Base-by-base conservation (phyloP, 805 yeast genomes). In the Wickerhamomyces alni region DNA sequence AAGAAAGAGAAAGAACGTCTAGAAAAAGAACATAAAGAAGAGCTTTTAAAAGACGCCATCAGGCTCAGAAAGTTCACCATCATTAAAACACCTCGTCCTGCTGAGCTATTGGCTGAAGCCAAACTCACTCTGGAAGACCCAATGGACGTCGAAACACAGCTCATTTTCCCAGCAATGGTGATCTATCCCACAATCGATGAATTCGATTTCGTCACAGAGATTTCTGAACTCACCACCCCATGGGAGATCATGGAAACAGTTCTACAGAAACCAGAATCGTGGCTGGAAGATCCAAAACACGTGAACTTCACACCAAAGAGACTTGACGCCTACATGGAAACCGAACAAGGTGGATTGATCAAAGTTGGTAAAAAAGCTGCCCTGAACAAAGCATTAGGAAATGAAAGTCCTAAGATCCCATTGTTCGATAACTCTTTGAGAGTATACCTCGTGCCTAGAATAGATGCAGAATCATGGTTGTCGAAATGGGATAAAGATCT, bases 101-200 rank as follows among this genome's bases (percentile, higher is more conserved):
- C 80, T 0, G 85, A 76, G 29, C 50, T 77, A 32, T 61, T 84
- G 13, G 75, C 70, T 47, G 65, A 74, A 36, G 69, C 80, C 1
- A 67, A 69, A 36, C 52, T 82, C 9, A 68, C 69, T 43, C 63
- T 86, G 30, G 91, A 83, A 57, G 80, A 82, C 46, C 69, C 74
- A 13, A 52, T 66, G 31, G 93, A 86, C 62, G 71, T 68, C 46
- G 87, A 83, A 50, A 80, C 95, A 0, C 89, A 85, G 53, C 63
- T 91, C 35, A 70, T 83, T n/a, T 72, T 87, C 49, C 96, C 97
- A 0, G 83, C 89, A 0, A 68, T 82, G 66, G 66, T 87, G 4
- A 60, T 89, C 41, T 91, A 87, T 51, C 97, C 98, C 17, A 74
- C 88, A 2, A 77, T 76, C 4, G 82, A 83, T 58, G 93, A 87